Percentiles rank a stretch among this genome's conserved stretches.
phyloP scores from a whole-genome alignment of 1,284 basidiomycete species.

The Ganoderma lucidum region DNA sequence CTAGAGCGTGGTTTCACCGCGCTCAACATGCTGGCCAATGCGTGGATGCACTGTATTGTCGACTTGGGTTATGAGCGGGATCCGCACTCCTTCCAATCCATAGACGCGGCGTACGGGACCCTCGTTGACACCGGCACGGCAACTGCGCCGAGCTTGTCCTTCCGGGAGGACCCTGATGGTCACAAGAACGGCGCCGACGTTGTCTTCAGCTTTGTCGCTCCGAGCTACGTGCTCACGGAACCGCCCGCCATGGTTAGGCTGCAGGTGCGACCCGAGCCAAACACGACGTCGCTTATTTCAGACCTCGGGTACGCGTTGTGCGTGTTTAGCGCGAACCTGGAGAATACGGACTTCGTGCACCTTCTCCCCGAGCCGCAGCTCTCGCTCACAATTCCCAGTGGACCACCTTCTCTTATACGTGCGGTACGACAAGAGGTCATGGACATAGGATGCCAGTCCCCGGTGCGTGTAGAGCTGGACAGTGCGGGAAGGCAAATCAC shows the following conservation, averaged over 20 bases:
- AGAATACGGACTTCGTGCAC: neutral
- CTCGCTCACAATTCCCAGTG: neutral
- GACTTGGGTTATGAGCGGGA: slow-evolving; percentile 29
- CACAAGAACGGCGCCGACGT: slow-evolving; percentile 35
- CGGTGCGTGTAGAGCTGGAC: slow-evolving; percentile 33
- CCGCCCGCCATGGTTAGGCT: neutral
- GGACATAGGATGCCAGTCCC: slow-evolving; percentile 38
- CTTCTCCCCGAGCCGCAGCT: slow-evolving; percentile 2
- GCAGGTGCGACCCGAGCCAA: slow-evolving; percentile 21
- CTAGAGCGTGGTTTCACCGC: slow-evolving; percentile 1
- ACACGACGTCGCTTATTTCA: slow-evolving; percentile 21
- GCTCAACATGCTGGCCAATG: slow-evolving; percentile 31
- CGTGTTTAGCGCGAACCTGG: neutral
- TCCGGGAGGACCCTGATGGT: slow-evolving; percentile 46
- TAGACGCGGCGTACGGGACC: slow-evolving; percentile 44
- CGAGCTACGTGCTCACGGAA: slow-evolving; percentile 34
- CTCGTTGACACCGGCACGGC: slow-evolving; percentile 38
- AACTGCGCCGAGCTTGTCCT: slow-evolving; percentile 34
- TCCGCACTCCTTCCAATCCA: slow-evolving; percentile 39
- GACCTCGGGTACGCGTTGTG: slow-evolving; percentile 37
- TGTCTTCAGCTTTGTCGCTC: neutral
- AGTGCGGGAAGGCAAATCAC: neutral
- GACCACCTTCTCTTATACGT: neutral
- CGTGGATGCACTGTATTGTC: slow-evolving; percentile 41
- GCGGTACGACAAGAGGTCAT: too few species aligned